Evolutionary conservation across 306 rosid genomes (phyloP).

Genomic region (Malus orientalis): DNA sequence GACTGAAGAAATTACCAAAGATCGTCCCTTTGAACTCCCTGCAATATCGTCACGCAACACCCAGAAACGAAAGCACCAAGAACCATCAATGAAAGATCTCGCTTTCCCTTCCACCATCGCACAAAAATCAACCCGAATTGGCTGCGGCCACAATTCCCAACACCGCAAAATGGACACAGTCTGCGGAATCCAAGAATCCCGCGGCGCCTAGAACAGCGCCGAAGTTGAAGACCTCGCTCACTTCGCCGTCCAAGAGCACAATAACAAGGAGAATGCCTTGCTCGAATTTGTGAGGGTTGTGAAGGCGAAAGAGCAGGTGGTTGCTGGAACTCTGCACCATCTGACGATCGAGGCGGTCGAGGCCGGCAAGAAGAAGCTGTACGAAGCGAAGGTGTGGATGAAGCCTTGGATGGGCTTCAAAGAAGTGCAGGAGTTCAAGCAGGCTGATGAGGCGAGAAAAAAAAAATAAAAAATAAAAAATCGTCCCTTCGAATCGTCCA

Average conservation of each 20-base stretch:
- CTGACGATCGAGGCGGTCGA: conserved; percentile 66
- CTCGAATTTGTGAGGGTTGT: conserved; percentile 72
- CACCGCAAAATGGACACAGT: conserved; percentile 27
- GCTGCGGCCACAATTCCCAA: not conserved
- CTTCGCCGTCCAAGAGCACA: conserved; percentile 45
- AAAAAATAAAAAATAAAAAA: too few relatives aligned
- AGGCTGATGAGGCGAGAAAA: conserved; percentile 38
- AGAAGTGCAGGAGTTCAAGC: conserved; percentile 70
- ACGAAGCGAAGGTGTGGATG: conserved; percentile 86
- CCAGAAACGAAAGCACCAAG: too few relatives aligned
- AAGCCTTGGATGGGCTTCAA: conserved; percentile 82
- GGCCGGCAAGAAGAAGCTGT: conserved; percentile 66
- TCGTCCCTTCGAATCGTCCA: too few relatives aligned
- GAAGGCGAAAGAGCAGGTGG: conserved; percentile 79
- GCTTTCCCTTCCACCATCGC: not conserved
- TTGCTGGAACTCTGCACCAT: conserved; percentile 66
- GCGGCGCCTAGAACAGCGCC: conserved; percentile 34
- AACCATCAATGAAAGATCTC: too few relatives aligned
- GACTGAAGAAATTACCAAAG: too few relatives aligned
- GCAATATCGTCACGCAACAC: too few relatives aligned
- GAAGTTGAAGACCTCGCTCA: conserved; percentile 40
- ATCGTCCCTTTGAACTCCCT: too few relatives aligned
- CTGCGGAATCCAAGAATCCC: conserved; percentile 53
- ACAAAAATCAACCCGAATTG: not conserved
- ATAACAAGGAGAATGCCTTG: conserved; percentile 42